Evolutionary conservation across 2,329 filamentous ascomycete genomes (phyloP).

Genomic region (Fusarium hainanense): DNA sequence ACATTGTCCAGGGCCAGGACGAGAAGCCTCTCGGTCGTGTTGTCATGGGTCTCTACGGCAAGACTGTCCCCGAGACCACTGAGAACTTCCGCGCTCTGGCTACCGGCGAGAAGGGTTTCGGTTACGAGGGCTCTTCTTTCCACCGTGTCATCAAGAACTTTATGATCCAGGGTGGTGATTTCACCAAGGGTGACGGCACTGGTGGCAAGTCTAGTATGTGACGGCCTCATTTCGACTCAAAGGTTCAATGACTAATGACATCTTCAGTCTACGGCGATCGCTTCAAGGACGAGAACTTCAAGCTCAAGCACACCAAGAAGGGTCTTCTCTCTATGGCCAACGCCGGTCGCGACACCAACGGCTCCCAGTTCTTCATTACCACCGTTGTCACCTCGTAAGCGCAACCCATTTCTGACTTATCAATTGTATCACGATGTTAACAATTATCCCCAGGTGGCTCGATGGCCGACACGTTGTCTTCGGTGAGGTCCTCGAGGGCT

Average conservation of each 20-base stretch:
- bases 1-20: conserved; percentile 81
- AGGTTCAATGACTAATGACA: conserved; percentile 35
- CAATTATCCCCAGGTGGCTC: conserved; percentile 70
- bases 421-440: conserved; percentile 3
- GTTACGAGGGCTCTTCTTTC: conserved; percentile 84
- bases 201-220: conserved; percentile 84
- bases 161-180: conserved; percentile 93
- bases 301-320: conserved; percentile 90
- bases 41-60: conserved; percentile 86
- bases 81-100: conserved; percentile 84
- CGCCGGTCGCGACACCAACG: conserved; percentile 86
- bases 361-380: conserved; percentile 92
- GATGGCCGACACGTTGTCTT: conserved; percentile 89
- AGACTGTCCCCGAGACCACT: conserved; percentile 81
- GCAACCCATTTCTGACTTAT: neutral
- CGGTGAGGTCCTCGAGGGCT: conserved; percentile 88
- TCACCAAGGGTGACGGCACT: conserved; percentile 83
- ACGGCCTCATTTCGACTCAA: neutral
- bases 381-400: conserved; percentile 79
- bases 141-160: conserved; percentile 92
- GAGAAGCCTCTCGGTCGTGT: conserved; percentile 79
- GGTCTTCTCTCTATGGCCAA: conserved; percentile 89
- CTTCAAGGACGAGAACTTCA: conserved; percentile 94
- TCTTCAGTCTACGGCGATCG: conserved; percentile 80
- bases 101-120: conserved; percentile 87